A percentile compares a stretch with the other conserved stretches of the same genome.
Evolutionary conservation across 2,329 filamentous ascomycete species (phyloP).

Genomic region (Alternaria triticina): DNA sequence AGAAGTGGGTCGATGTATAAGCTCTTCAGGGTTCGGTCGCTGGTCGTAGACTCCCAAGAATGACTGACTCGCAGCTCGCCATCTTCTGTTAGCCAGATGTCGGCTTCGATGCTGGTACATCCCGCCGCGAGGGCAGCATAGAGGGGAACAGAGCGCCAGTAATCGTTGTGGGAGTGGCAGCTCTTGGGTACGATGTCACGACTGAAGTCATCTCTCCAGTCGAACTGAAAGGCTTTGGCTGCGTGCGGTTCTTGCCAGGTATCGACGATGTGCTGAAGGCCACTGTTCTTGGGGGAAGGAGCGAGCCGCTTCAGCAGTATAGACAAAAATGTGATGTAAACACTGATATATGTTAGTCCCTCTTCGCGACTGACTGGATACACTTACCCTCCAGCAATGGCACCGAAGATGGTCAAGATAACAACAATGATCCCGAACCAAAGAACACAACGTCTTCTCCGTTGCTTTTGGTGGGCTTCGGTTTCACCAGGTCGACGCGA

Average conservation of each 20-base stretch:
- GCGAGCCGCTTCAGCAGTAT: constrained; percentile 27
- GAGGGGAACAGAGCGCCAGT: constrained; percentile 51
- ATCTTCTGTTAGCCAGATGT: constrained; percentile 36
- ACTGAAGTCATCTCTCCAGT: constrained; percentile 48
- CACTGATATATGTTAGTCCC: constrained; percentile 20
- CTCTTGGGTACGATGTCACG: constrained; percentile 46
- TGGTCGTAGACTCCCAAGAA: constrained; percentile 23
- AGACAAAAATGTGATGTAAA: constrained; percentile 31
- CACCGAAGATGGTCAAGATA: constrained; percentile 20
- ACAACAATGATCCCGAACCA: constrained; percentile 12
- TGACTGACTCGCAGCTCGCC: constrained; percentile 41
- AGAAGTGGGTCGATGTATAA: constrained; percentile 48
- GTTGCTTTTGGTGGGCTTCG: not conserved
- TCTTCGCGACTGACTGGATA: not conserved
- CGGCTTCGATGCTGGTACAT: constrained; percentile 42
- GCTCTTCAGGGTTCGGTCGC: constrained; percentile 29
- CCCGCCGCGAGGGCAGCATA: constrained; percentile 50
- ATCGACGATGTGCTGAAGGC: constrained; percentile 32
- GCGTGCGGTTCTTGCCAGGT: constrained; percentile 34
- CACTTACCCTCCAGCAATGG: constrained; percentile 27
- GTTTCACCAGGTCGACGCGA: not conserved
- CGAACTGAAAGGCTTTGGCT: constrained; percentile 23
- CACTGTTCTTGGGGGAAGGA: constrained; percentile 25
- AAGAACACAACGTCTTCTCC: constrained; percentile 12
- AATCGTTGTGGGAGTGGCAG: constrained; percentile 54